Percentiles rank a stretch among this genome's conserved stretches.
These are phyloP conservation scores for Breviolum minutum DNA, from an alignment of 73 alveolate species.

Conservation along the genomic window DNA sequence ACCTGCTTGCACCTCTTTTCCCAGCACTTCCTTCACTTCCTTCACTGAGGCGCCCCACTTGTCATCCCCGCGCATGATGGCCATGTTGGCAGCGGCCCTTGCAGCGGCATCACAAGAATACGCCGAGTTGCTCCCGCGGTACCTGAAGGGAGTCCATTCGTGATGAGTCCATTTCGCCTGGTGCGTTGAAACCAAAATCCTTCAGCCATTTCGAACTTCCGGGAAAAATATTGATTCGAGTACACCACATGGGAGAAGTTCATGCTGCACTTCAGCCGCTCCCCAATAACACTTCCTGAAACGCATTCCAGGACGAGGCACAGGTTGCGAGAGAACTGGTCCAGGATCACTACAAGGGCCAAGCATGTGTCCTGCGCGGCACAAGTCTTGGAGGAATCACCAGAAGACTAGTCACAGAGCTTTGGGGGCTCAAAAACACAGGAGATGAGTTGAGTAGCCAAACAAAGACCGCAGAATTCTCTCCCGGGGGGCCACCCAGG, in stretches of 20 bases:
- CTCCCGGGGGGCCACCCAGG: no score
- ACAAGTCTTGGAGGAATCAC: neutral
- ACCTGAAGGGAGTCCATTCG: conserved; percentile 39
- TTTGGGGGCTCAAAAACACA: no score
- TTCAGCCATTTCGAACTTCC: no score
- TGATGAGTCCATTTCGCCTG: no score
- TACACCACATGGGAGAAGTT: no score
- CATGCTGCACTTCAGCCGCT: neutral
- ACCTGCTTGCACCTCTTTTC: no score
- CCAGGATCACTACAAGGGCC: conserved; percentile 74
- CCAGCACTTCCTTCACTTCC: neutral
- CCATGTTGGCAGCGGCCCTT: conserved; percentile 86
- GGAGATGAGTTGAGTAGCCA: no score
- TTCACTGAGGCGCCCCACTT: neutral
- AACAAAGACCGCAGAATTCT: no score
- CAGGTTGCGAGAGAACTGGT: conserved; percentile 87
- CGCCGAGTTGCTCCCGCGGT: conserved; percentile 62
- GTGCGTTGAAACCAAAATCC: no score
- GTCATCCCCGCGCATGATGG: conserved; percentile 78
- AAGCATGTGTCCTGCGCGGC: conserved; percentile 68
- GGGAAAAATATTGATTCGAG: no score
- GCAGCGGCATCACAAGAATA: conserved; percentile 81
- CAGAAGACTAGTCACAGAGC: no score
- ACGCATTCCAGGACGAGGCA: neutral
- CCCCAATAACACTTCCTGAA: neutral